A percentile compares a stretch with the other conserved stretches of the same genome.
Evolutionary conservation across 2,329 filamentous ascomycete genomes (phyloP).

Genomic region (Ophiosphaerella narmari): DNA sequence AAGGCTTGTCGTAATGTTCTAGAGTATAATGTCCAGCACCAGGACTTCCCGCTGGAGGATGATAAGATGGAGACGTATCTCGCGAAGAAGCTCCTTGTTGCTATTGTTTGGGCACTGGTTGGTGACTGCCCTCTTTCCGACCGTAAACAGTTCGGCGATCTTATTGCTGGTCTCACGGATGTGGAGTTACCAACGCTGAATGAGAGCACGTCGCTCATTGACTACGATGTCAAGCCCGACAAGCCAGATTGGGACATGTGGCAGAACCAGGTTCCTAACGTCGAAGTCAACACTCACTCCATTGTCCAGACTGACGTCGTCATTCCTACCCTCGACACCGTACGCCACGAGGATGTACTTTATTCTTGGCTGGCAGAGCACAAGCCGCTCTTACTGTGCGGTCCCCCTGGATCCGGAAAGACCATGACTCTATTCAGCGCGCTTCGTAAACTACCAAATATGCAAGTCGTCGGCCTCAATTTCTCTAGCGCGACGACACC

Average conservation of each 20-base stretch:
- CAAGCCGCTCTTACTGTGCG: constrained; percentile 93
- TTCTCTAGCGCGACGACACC: constrained; percentile 99
- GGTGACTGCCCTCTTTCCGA: constrained; percentile 90
- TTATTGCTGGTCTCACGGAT: constrained; percentile 77
- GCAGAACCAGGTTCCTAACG: constrained; percentile 90
- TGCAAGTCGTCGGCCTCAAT: constrained; percentile 99
- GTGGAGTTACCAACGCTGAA: constrained; percentile 83
- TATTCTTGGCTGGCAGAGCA: constrained; percentile 99
- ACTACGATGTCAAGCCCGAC: constrained; percentile 89
- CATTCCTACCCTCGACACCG: constrained; percentile 95
- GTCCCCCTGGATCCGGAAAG: constrained; percentile 97
- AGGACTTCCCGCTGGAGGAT: constrained; percentile 88
- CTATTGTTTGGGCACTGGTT: constrained; percentile 92
- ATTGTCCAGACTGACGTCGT: constrained; percentile 98
- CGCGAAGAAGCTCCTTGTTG: constrained; percentile 90
- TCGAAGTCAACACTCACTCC: constrained; percentile 98
- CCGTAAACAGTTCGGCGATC: constrained; percentile 87
- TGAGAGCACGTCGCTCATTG: constrained; percentile 83
- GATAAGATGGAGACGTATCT: constrained; percentile 90
- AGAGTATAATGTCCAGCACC: constrained; percentile 93
- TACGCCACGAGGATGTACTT: constrained; percentile 97
- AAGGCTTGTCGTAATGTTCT: constrained; percentile 90
- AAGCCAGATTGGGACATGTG: constrained; percentile 88
- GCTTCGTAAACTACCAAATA: constrained; percentile 92
- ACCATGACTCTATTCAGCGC: constrained; percentile 99